These are phyloP conservation scores for Fusarium tupiense DNA, from an alignment of 2,329 filamentous ascomycete species.

Conservation along the genomic window DNA sequence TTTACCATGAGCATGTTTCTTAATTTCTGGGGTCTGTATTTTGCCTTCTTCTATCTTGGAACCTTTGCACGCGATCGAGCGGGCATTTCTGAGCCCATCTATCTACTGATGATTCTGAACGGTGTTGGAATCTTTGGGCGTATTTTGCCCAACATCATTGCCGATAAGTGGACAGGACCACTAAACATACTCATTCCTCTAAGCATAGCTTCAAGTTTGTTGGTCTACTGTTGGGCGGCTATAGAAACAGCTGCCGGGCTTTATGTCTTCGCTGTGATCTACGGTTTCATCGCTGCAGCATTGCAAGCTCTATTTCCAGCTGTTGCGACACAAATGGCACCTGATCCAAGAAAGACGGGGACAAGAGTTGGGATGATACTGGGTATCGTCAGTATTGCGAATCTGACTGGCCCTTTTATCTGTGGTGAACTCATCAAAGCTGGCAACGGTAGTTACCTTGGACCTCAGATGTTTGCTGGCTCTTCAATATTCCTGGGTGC, in stretches of 20 bases:
- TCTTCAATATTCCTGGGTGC: conserved; percentile 36
- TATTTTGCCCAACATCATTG: conserved; percentile 57
- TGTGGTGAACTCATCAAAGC: conserved; percentile 38
- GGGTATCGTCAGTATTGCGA: conserved; percentile 44
- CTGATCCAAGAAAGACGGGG: conserved; percentile 46
- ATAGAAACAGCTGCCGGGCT: conserved; percentile 39
- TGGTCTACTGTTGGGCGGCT: conserved; percentile 46
- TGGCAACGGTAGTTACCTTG: conserved; percentile 27
- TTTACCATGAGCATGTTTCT: conserved; percentile 49
- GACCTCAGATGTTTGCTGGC: conserved; percentile 40
- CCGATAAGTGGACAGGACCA: conserved; percentile 59
- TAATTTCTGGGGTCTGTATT: conserved; percentile 50
- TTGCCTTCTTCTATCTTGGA: conserved; percentile 60
- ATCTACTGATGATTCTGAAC: conserved; percentile 58
- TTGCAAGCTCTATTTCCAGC: conserved; percentile 63
- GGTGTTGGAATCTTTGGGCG: conserved; percentile 61
- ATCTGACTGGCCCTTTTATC: conserved; percentile 45
- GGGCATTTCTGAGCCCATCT: conserved; percentile 32
- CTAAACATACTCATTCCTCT: conserved; percentile 61
- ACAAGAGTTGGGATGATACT: conserved; percentile 51
- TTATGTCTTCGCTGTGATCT: conserved; percentile 50
- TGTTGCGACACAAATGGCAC: conserved; percentile 54
- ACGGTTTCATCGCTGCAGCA: conserved; percentile 61
- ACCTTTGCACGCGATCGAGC: conserved; percentile 55
- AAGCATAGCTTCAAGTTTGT: conserved; percentile 30